Percentiles rank a stretch among this genome's conserved stretches.
Evolutionary conservation across 176 grass and related monocot species (phyloP).

Genomic region (Musa troglodytarum): DNA sequence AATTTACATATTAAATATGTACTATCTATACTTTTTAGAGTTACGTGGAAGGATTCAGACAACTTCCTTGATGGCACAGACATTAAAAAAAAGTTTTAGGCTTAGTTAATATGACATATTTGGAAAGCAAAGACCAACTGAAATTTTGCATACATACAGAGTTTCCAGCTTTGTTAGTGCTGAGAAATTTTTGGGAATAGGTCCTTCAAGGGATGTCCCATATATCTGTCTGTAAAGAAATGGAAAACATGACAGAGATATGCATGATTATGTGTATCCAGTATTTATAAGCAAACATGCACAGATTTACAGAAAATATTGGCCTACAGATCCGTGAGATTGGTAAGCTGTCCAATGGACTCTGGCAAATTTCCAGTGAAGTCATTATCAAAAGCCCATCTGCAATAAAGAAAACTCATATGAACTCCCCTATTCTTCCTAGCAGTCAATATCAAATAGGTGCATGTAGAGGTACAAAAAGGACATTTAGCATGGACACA

Average conservation of each 20-base stretch:
- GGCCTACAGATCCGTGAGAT: slow-evolving; percentile 42
- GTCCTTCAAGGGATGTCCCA: slow-evolving; percentile 42
- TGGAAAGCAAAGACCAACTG: no score
- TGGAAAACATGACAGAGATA: not conserved
- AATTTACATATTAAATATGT: no score
- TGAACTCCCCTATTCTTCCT: slow-evolving; percentile 8
- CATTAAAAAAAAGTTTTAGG: no score
- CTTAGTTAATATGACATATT: no score
- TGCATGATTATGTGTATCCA: no score
- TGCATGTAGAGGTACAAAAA: no score
- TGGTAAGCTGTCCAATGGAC: slow-evolving; percentile 33
- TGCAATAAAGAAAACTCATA: slow-evolving; percentile 14
- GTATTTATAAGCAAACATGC: not conserved
- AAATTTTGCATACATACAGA: slow-evolving; percentile 36
- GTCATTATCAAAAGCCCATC: slow-evolving; percentile 58
- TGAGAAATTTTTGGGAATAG: slow-evolving; percentile 36
- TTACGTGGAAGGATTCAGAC: no score
- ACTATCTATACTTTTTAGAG: no score
- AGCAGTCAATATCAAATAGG: not conserved
- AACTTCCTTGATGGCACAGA: no score
- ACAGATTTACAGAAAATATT: slow-evolving; percentile 4
- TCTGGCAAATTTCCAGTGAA: slow-evolving; percentile 33
- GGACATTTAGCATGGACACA: not conserved
- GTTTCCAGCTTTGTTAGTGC: slow-evolving; percentile 31
- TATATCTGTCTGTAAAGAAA: slow-evolving; percentile 43